Conservation (phyloP, 2,329 filamentous ascomycete genomes). For the Nannizziopsis barbatae region DNA sequence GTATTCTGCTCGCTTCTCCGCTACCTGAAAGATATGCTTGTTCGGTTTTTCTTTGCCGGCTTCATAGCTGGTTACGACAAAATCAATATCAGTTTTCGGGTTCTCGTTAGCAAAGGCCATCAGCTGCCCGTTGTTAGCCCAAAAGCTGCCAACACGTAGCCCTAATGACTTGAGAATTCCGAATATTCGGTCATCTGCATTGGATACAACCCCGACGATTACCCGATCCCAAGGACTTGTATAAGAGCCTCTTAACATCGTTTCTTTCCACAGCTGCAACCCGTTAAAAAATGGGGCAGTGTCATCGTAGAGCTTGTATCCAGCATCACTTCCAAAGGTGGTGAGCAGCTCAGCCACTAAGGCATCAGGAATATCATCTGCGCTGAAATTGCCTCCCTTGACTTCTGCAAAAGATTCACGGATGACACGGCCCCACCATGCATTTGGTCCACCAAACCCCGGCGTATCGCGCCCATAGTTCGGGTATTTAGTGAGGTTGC, state of each 20-base stretch:
- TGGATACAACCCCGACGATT: constrained; percentile 35
- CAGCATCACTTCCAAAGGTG: constrained; percentile 31
- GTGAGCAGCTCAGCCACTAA: constrained; percentile 28
- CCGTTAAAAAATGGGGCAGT: constrained; percentile 28
- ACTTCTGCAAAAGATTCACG: constrained; percentile 25
- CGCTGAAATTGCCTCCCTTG: constrained; percentile 1
- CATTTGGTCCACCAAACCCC: constrained; percentile 27
- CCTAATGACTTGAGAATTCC: constrained; percentile 32
- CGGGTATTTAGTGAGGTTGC: constrained; percentile 24
- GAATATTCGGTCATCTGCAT: constrained; percentile 37
- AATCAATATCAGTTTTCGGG: constrained; percentile 29
- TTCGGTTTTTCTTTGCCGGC: constrained; percentile 37
- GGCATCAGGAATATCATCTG: constrained; percentile 23
- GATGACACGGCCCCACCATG: constrained; percentile 39
- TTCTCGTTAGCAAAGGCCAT: constrained; percentile 14
- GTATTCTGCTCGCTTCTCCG: constrained; percentile 24
- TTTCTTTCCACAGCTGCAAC: constrained; percentile 21
- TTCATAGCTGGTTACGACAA: constrained; percentile 39
- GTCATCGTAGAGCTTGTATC: constrained; percentile 34
- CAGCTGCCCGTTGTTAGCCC: constrained; percentile 23
- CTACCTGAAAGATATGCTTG: constrained; percentile 31
- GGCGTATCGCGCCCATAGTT: constrained; percentile 36
- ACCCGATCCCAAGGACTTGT: constrained; percentile 24
- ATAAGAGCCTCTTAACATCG: not conserved
- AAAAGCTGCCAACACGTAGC: constrained; percentile 26